Percentiles rank a stretch among this genome's conserved stretches.
These are phyloP conservation scores for Spinacia oleracea DNA, from an alignment of 179 eudicot genomes.

Conservation along the genomic window DNA sequence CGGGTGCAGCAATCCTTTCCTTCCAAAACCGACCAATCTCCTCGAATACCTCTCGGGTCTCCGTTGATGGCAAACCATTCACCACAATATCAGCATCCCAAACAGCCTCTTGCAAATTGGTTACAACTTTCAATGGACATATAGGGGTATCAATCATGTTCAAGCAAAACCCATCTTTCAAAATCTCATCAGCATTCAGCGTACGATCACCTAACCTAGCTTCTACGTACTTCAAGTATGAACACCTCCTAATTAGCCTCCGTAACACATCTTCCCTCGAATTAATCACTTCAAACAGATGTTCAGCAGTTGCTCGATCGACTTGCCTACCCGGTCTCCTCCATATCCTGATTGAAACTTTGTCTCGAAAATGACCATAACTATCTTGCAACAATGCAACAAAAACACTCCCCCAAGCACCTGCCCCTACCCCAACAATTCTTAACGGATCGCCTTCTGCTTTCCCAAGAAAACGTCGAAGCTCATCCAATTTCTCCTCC, in stretches of 20 bases:
- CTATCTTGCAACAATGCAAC: constrained; percentile 79
- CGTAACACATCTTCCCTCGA: constrained; percentile 92
- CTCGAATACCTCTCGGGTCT: constrained; percentile 73
- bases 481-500: constrained; percentile 72
- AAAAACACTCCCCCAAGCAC: constrained; percentile 99
- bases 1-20: constrained; percentile 64
- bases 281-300: constrained; percentile 88
- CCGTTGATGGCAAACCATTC: constrained; percentile 96
- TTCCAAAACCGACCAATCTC: constrained; percentile 88
- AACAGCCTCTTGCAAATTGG: constrained; percentile 89
- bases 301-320: constrained; percentile 78
- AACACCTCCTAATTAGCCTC: constrained; percentile 83
- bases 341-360: constrained; percentile 88
- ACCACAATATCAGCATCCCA: constrained; percentile 95
- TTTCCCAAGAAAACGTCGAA: constrained; percentile 59
- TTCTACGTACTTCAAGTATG: constrained; percentile 81
- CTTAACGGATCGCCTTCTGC: constrained; percentile 70
- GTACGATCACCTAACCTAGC: constrained; percentile 83
- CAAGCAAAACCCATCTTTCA: constrained; percentile 90
- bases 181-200: constrained; percentile 86
- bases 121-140: constrained; percentile 82
- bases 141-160: constrained; percentile 91
- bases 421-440: constrained; percentile 94
- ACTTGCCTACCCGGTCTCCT: constrained; percentile 82
- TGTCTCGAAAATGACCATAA: constrained; percentile 75